These are phyloP conservation scores for Cicer chorassanicum DNA, from an alignment of 306 rosid species.

Conservation along the genomic window DNA sequence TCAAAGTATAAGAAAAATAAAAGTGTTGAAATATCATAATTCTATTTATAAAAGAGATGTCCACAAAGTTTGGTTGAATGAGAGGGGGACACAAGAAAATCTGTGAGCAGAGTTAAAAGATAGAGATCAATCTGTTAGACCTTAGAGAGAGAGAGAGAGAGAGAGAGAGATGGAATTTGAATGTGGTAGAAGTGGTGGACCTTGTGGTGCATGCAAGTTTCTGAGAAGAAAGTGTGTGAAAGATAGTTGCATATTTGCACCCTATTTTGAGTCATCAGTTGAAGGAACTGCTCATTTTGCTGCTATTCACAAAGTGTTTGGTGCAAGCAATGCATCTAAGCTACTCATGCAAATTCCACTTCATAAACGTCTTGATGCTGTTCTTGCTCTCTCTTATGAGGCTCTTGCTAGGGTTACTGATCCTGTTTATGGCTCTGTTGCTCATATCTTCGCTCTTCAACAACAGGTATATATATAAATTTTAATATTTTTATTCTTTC, in stretches of 20 bases:
- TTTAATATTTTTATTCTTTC: neutral
- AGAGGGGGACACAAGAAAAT: neutral
- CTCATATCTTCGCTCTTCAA: slow-evolving; percentile 81
- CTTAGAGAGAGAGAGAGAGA: neutral
- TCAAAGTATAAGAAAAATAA: too few relatives aligned
- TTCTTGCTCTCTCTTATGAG: slow-evolving; percentile 77
- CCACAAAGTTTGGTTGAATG: neutral
- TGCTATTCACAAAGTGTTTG: slow-evolving; percentile 89
- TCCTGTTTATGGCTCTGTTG: slow-evolving; percentile 86
- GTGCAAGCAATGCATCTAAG: slow-evolving; percentile 98
- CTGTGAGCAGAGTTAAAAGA: neutral
- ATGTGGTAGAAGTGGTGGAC: slow-evolving; percentile 55
- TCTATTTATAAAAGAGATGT: neutral
- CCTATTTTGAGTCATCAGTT: slow-evolving; percentile 74
- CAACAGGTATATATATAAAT: slow-evolving; percentile 61
- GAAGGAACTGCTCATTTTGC: slow-evolving; percentile 88
- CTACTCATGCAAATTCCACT: slow-evolving; percentile 66
- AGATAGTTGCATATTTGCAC: slow-evolving; percentile 80
- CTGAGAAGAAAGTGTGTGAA: slow-evolving; percentile 78
- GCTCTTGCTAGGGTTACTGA: slow-evolving; percentile 83
- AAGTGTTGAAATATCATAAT: too few relatives aligned
- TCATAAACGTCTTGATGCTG: slow-evolving; percentile 75
- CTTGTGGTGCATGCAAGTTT: slow-evolving; percentile 97
- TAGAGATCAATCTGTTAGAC: neutral
- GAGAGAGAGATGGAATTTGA: slow-evolving; percentile 41